Evolutionary conservation across 208 protist genomes (phyloP).

Genomic region (Herpetomonas muscarum): DNA sequence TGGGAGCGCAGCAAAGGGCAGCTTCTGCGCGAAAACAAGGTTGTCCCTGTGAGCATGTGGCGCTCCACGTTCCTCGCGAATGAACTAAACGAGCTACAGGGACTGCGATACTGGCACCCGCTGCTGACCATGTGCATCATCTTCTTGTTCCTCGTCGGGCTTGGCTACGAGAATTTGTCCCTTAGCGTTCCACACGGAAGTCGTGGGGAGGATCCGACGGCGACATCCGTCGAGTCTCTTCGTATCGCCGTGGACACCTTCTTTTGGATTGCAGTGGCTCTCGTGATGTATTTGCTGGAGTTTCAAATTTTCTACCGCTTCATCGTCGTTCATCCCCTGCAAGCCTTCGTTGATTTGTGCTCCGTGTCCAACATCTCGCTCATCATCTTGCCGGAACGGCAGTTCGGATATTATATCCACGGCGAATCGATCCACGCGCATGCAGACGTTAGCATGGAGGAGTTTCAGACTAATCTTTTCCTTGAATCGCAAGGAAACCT

Average conservation of each 20-base stretch:
- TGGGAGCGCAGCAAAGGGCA: slow-evolving; percentile 86
- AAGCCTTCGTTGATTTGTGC: slow-evolving; percentile 86
- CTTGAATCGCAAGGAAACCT: slow-evolving; percentile 80
- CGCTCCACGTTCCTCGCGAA: slow-evolving; percentile 80
- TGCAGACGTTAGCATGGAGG: slow-evolving; percentile 86
- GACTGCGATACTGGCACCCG: slow-evolving; percentile 64
- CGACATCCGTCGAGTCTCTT: slow-evolving; percentile 37
- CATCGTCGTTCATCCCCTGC: slow-evolving; percentile 74
- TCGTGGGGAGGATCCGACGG: slow-evolving; percentile 18
- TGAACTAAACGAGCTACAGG: slow-evolving; percentile 78
- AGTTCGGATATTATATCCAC: slow-evolving; percentile 90
- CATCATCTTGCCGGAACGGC: slow-evolving; percentile 74
- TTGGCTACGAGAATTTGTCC: slow-evolving; percentile 48
- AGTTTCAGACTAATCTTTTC: slow-evolving; percentile 81
- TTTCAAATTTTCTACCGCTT: slow-evolving; percentile 85
- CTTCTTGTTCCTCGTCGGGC: slow-evolving; percentile 60
- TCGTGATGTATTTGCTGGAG: slow-evolving; percentile 67
- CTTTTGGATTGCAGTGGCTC: slow-evolving; percentile 62
- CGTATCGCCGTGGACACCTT: slow-evolving; percentile 76
- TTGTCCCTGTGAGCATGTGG: slow-evolving; percentile 87
- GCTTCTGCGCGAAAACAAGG: slow-evolving; percentile 78
- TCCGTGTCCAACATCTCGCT: slow-evolving; percentile 90
- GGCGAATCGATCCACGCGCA: slow-evolving; percentile 85
- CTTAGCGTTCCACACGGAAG: slow-evolving; percentile 33
- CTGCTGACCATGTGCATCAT: slow-evolving; percentile 70